phyloP scores from a whole-genome alignment of 1,139 yeast species.

The Casaregolazyma lundiana region DNA sequence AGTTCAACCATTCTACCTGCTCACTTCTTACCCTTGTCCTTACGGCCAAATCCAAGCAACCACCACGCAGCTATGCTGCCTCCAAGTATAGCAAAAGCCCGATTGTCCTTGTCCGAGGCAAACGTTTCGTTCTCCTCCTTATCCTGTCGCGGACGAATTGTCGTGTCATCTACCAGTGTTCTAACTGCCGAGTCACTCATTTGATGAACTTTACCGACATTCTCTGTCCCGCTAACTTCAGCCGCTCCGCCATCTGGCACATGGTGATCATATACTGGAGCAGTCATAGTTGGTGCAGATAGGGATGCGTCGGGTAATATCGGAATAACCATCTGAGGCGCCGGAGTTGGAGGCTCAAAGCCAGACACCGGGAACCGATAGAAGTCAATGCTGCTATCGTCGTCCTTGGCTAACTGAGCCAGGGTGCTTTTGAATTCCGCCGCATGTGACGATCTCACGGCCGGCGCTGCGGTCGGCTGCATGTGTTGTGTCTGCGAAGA shows the following conservation, averaged over 20 bases:
- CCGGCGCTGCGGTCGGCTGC: not conserved
- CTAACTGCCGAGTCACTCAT: conserved; percentile 11
- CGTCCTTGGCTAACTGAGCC: conserved; percentile 35
- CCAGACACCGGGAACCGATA: conserved; percentile 35
- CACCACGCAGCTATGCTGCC: conserved; percentile 35
- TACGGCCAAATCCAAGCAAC: conserved; percentile 23
- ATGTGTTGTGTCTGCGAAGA: not conserved
- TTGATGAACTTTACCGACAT: conserved; percentile 16
- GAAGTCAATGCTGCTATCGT: conserved; percentile 39
- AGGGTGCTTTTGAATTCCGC: not conserved
- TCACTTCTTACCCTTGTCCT: conserved; percentile 10
- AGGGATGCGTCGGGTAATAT: conserved; percentile 32
- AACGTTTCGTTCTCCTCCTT: conserved; percentile 9
- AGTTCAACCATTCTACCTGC: not conserved
- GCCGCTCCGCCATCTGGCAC: conserved; percentile 27
- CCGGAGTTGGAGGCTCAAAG: conserved; percentile 23
- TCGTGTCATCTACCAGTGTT: conserved; percentile 21
- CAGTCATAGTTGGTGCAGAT: conserved; percentile 21
- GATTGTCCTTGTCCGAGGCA: conserved; percentile 27
- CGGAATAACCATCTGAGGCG: conserved; percentile 34
- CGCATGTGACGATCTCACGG: not conserved
- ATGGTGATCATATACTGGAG: conserved; percentile 24
- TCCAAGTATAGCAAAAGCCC: conserved; percentile 29
- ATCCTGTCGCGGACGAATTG: conserved; percentile 8
- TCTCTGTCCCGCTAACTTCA: conserved; percentile 18